A percentile compares a stretch with the other conserved stretches of the same genome.
Conservation (phyloP, 331 rosid species). For the Acacia pycnantha region DNA sequence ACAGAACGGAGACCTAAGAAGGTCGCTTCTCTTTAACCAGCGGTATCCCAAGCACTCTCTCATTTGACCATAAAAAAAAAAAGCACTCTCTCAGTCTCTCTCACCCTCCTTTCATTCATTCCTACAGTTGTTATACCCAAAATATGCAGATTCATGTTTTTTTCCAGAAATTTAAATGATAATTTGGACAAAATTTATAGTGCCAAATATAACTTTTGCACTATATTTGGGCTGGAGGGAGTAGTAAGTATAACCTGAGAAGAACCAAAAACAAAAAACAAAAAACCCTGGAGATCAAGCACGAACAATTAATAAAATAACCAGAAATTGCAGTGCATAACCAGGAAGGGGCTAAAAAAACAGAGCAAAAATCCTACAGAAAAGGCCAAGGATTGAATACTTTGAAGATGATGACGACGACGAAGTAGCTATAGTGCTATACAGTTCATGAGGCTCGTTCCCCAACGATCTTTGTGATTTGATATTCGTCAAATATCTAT, state of each 20-base stretch:
- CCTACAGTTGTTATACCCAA: no score
- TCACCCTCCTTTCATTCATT: no score
- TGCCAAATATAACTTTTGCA: no score
- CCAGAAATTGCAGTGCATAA: not conserved
- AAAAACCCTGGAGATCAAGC: not conserved
- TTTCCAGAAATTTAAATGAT: no score
- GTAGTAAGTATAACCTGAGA: not conserved
- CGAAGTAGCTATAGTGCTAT: not conserved
- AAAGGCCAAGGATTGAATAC: not conserved
- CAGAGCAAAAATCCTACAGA: not conserved
- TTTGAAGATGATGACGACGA: not conserved
- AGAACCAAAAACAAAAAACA: not conserved
- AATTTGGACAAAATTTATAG: no score
- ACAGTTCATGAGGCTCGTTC: constrained; percentile 32
- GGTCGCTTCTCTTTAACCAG: not conserved
- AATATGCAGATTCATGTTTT: not conserved
- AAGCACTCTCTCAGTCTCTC: no score
- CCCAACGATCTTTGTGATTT: constrained; percentile 21
- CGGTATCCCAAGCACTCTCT: not conserved
- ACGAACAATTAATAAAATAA: not conserved
- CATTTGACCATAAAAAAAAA: no score
- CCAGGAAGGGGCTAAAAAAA: not conserved
- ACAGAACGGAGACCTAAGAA: not conserved
- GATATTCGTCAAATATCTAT: not conserved
- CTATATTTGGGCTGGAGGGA: no score